phyloP scores from a whole-genome alignment of 805 yeast species.

The Kluyveromyces aestuarii region DNA sequence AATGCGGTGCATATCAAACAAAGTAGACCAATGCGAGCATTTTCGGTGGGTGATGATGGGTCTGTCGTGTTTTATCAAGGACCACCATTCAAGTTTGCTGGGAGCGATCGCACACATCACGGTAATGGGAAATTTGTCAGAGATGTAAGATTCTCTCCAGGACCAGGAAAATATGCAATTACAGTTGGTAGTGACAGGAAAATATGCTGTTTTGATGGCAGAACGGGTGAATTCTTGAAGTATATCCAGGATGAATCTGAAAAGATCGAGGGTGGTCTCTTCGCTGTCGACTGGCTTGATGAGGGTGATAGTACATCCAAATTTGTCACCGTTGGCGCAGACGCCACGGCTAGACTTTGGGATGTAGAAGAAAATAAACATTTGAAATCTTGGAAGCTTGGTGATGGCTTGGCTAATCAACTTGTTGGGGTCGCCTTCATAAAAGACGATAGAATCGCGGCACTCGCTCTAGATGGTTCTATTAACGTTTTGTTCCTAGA shows the following conservation, averaged over 20 bases:
- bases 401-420: conserved; percentile 48
- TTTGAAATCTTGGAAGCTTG: conserved; percentile 43
- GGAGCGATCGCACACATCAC: conserved; percentile 66
- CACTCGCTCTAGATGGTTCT: conserved; percentile 65
- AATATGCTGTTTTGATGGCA: conserved; percentile 76
- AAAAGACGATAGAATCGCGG: conserved; percentile 43
- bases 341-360: conserved; percentile 64
- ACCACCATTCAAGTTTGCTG: conserved; percentile 85
- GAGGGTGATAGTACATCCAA: conserved; percentile 32
- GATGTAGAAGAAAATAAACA: conserved; percentile 36
- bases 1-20: conserved; percentile 81
- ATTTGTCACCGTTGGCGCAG: conserved; percentile 82
- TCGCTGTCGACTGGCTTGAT: conserved; percentile 61
- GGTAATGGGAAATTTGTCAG: conserved; percentile 56
- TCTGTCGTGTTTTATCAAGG: conserved; percentile 80
- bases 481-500: conserved; percentile 48
- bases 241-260: conserved; percentile 33
- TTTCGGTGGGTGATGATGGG: conserved; percentile 85
- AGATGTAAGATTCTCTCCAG: conserved; percentile 75
- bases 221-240: conserved; percentile 64
- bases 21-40: conserved; percentile 85
- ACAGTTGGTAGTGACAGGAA: conserved; percentile 81
- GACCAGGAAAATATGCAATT: conserved; percentile 53
- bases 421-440: conserved; percentile 67
- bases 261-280: conserved; percentile 72